phyloP scores from a whole-genome alignment of 257 asterid genomes.

The Orobanche coerulescens region DNA sequence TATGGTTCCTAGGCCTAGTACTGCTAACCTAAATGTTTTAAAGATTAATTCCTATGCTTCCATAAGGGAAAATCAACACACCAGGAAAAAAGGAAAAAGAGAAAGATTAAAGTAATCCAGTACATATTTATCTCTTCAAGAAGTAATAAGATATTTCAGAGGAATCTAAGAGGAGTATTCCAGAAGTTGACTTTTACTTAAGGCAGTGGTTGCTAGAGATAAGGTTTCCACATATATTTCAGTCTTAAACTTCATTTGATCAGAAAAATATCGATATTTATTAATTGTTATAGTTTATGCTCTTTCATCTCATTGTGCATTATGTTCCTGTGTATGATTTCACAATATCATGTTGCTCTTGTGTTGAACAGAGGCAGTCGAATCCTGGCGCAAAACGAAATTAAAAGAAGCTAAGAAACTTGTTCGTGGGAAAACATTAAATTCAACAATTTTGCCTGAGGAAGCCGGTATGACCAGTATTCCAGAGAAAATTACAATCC shows the following conservation, averaged over 20 bases:
- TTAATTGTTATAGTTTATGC: no score
- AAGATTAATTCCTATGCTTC: neutral
- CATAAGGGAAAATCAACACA: neutral
- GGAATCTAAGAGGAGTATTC: neutral
- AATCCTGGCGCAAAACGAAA: conserved; percentile 65
- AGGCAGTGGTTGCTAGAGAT: neutral
- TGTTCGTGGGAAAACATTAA: conserved; percentile 33
- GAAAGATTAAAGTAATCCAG: neutral
- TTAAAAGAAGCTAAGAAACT: conserved; percentile 46
- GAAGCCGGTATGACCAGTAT: conserved; percentile 60
- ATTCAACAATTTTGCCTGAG: conserved; percentile 50
- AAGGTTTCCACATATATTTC: neutral
- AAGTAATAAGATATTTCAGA: neutral
- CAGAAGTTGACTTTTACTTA: neutral
- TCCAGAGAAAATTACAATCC: neutral
- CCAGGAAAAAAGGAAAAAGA: neutral
- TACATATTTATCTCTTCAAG: neutral
- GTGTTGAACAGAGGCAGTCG: conserved; percentile 54
- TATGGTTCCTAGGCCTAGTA: neutral
- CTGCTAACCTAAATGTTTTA: neutral
- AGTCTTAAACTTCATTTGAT: no score
- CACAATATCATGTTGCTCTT: conserved; percentile 15
- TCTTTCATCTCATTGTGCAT: conserved; percentile 1
- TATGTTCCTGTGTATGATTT: conserved; percentile 6
- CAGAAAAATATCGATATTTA: no score